Evolutionary conservation across 1,284 basidiomycete genomes (phyloP).

Genomic region (Serendipita sp.): DNA sequence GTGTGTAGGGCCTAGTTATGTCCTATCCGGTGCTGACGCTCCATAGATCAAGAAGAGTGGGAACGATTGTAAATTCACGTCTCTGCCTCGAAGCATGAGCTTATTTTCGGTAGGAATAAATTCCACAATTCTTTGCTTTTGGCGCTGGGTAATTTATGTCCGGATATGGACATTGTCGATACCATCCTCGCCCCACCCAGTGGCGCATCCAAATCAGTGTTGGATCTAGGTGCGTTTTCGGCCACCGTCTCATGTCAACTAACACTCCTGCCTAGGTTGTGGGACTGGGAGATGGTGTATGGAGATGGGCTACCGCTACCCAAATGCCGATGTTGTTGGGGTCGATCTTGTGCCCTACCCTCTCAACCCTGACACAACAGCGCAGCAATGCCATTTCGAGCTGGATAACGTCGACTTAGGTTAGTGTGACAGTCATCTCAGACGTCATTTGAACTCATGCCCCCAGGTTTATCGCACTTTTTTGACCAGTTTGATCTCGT

Average conservation of each 20-base stretch:
- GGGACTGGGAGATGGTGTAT: neutral
- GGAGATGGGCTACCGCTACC: neutral
- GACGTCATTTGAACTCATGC: neutral
- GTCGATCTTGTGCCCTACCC: neutral
- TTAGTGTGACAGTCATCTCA: neutral
- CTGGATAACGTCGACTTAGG: neutral
- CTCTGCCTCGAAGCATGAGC: neutral
- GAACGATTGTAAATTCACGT: neutral
- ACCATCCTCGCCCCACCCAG: neutral
- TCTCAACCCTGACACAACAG: neutral
- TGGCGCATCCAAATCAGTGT: neutral
- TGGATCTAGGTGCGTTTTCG: neutral
- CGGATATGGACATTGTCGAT: neutral
- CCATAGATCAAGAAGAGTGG: slow-evolving; percentile 3
- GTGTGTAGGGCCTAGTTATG: neutral
- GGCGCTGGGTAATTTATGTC: neutral
- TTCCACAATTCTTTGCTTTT: neutral
- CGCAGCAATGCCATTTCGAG: neutral
- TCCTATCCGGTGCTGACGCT: neutral
- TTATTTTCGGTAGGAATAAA: neutral
- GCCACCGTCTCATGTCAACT: neutral
- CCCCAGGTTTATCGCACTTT: neutral
- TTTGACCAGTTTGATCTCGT: slow-evolving; percentile 5
- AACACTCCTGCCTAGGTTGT: neutral
- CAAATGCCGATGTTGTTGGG: neutral